Percentiles rank a stretch among this genome's conserved stretches.
phyloP scores from a whole-genome alignment of 2,329 filamentous ascomycete species.

The Aspergillus jensenii region DNA sequence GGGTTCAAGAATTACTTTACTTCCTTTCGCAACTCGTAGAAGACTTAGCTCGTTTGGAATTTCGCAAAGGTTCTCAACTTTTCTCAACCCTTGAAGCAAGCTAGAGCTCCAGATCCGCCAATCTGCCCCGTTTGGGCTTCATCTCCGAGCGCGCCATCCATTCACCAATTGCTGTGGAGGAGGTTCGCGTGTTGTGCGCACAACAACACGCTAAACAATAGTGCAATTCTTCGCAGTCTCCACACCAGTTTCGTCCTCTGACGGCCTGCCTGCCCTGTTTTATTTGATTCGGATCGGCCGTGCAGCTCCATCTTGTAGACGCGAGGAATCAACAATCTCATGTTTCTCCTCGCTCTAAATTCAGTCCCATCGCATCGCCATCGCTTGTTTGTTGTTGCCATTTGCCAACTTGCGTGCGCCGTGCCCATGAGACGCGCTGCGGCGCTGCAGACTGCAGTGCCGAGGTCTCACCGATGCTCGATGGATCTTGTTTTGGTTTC shows the following conservation, averaged over 20 bases:
- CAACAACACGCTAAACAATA: not conserved
- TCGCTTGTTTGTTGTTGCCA: not conserved
- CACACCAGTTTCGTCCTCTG: not conserved
- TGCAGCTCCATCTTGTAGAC: not conserved
- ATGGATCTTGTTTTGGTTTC: not conserved
- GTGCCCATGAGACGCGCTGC: no score
- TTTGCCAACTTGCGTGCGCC: not conserved
- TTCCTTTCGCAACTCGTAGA: not conserved
- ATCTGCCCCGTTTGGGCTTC: not conserved
- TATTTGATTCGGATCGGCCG: constrained; percentile 10
- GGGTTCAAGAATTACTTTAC: constrained; percentile 26
- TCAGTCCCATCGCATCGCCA: not conserved
- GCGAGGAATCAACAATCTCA: not conserved
- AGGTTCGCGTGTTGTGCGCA: constrained; percentile 1
- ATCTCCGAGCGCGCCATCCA: constrained; percentile 5
- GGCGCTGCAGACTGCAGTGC: no score
- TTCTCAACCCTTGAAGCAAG: not conserved
- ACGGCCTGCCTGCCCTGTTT: constrained; percentile 1
- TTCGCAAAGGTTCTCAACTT: not conserved
- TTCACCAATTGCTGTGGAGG: not conserved
- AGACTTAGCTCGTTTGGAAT: not conserved
- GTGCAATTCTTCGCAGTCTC: not conserved
- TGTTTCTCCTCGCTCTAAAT: not conserved
- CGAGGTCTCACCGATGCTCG: constrained; percentile 6
- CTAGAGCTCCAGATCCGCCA: not conserved